Conservation (phyloP, 1,284 basidiomycete genomes). For the Ustilago cynodontis region DNA sequence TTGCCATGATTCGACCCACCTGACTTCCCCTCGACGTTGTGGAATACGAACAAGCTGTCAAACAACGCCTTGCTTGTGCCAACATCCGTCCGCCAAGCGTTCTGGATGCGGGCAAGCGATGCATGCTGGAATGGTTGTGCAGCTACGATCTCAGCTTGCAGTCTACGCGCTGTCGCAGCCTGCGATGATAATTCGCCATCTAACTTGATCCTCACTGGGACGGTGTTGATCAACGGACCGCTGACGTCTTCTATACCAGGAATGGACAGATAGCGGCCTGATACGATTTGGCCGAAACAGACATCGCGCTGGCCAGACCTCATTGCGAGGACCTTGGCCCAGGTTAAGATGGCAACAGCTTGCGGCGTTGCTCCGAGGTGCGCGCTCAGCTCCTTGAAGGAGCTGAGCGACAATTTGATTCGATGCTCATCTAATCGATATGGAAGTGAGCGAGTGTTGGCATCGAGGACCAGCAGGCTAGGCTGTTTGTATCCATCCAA, state of each 20-base stretch:
- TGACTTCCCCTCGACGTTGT: too few species aligned
- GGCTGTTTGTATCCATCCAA: too few species aligned
- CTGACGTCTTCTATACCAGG: constrained; percentile 25
- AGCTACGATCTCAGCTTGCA: constrained; percentile 11
- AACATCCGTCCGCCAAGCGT: constrained; percentile 4
- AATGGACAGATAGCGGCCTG: constrained; percentile 18
- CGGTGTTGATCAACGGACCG: constrained; percentile 29
- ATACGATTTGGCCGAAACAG: constrained; percentile 27
- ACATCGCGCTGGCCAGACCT: constrained; percentile 21
- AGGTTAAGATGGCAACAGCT: constrained; percentile 15
- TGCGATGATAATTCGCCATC: constrained; percentile 12
- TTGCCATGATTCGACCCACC: too few species aligned
- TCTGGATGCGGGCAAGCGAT: constrained; percentile 14
- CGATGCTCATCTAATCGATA: too few species aligned
- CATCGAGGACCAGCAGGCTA: too few species aligned
- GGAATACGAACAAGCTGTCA: too few species aligned
- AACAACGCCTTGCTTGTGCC: background rate
- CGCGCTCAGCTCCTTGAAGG: constrained; percentile 7
- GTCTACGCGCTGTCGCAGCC: constrained; percentile 5
- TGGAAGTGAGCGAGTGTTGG: too few species aligned
- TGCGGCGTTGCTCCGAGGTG: constrained; percentile 15
- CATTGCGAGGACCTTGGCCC: constrained; percentile 17
- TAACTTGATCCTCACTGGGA: constrained; percentile 18
- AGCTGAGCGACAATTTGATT: background rate
- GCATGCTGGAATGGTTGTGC: constrained; percentile 31